Base-by-base conservation (phyloP, 2,329 filamentous ascomycete genomes). In the Sporothrix variecibatus region DNA sequence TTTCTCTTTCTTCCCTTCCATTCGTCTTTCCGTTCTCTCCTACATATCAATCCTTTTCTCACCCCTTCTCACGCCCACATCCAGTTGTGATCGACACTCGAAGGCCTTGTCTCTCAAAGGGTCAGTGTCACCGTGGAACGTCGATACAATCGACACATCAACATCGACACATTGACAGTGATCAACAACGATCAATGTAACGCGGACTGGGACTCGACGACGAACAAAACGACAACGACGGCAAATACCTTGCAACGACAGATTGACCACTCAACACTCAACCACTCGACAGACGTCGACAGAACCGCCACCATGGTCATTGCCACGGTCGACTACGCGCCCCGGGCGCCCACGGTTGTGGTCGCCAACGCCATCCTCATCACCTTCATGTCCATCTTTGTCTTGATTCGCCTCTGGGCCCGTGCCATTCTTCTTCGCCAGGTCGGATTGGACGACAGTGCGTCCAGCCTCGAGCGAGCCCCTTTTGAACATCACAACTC, bases 371-470 rank as follows among this genome's bases (percentile, higher is more conserved):
- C n/a, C 15, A 12, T 65, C 28, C n/a, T 72, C 26, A 65, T 72
- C 5, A 23, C 40, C 4, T 40, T 72, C 31, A 43, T 43, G 58
- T 31, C 56, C 26, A 26, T 56, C 53, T 72, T 67, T 20, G 31
- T 65, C 60, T 15, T 43, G 15, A 72, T 72, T 23, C 71, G 71
- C 11, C 34, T 64, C 43, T 72, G 38, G 34, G 71, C 31, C 20
- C 71, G 71, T 20, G 46, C 53, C 28, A 40, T 64, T 28, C 43
- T 72, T 6, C 58, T 72, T 15, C 58, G 23, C 28, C 49, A 31
- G 6, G 58, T 67, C 20, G 71, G 71, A 3, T 43, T 72, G 9
- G 71, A 72, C 9, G 71, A 72, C 17, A 46, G 58, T 62, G 28
- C 17, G 58, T 62, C 11, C 23, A 7, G 5, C 8, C 20, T 1